Base-by-base conservation (phyloP, 805 yeast genomes). In the Ogataea saltuana region DNA sequence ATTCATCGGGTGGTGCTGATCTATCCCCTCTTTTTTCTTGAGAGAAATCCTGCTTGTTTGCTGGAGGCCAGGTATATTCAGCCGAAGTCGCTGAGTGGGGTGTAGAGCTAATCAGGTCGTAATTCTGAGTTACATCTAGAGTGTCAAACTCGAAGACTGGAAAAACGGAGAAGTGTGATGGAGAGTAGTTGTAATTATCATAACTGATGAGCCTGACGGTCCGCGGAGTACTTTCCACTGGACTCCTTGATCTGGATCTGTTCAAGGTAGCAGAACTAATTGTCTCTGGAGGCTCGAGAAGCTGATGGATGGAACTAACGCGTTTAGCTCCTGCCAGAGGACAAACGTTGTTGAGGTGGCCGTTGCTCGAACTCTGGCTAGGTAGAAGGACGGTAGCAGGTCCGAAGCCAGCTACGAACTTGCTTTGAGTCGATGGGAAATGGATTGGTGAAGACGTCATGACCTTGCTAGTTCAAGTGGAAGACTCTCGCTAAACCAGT, bases 111-210 rank as follows among this genome's bases (percentile, higher is more conserved):
- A 47, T 36, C 13, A 47, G 35, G 15, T 46, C 54, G 26, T 48
- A 44, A 31, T 42, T 44, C 16, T 46, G 50, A 1, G 51, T 30
- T 26, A 49, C 36, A 17, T 51, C 54, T 19, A 51, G 42, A 9
- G 49, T 50, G 33, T 54, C 55, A 18, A 46, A 34, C 22, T 54
- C 58, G 39, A 50, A 48, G 8, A 33, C 44, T 12, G 58, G 58
- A 38, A 54, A 54, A 6, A 54, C 55, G 3, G 58, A 48, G 33
- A 52, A 52, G 31, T 48, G 45, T 4, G 53, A 46, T 9, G 56
- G 58, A 8, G 56, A 45, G 34, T 52, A 52, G 21, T 32, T 40
- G 33, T 48, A 46, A 30, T 41, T 44, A 18, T 54, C 56, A 36
- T 50, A 43, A 38, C 44, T 50, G 33, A 52, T 44, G 25, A 54